Evolutionary conservation across 805 yeast species (phyloP), one percentile per base, ranked within the genome.

Genomic region (Teunomyces funiuensis): DNA sequence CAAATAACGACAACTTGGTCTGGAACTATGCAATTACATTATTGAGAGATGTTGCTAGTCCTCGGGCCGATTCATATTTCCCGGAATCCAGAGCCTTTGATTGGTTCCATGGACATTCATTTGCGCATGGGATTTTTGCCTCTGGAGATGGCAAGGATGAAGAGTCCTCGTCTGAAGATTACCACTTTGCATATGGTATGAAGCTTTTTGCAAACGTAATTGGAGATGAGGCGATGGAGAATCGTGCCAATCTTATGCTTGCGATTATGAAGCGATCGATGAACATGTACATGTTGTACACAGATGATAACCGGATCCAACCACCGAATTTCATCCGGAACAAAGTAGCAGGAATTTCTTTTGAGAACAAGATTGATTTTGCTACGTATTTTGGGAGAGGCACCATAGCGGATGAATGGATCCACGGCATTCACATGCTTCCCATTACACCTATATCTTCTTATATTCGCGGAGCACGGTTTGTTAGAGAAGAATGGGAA

Each of bases 71-170:
- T 51, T 50, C 56, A 2, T 74, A 60, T 51, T 84, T 83, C 63
- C 89, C 89, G 5, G 82, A 77, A 13, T 82, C 71, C 33, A 72
- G 90, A 54, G 72, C 80, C 6, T 84, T 83, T 61, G 88, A 83
- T 55, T 85, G 87, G 87, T 85, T 65, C 55, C 76, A 76, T 52
- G 91, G 91, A 1, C 90, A 85, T 56, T 82, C 89, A 0, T 83
- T 84, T 79, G 91, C 90, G 0, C 82, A 81, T 54, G 90, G 91
- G 2, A 68, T 84, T 14, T 81, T 77, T 52, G 73, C 78, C 25
- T 73, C 82, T 46, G 86, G 85, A 6, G 90, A 85, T 60, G 90
- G 91, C 20, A 82, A 82, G 50, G 86, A 84, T 58, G 81, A 85
- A 58, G 90, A 85, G 60, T 80, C 86, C 0, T 75, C 81, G 15